Evolutionary conservation across 2,329 filamentous ascomycete species (phyloP).

Genomic region (Septoria petroselini): DNA sequence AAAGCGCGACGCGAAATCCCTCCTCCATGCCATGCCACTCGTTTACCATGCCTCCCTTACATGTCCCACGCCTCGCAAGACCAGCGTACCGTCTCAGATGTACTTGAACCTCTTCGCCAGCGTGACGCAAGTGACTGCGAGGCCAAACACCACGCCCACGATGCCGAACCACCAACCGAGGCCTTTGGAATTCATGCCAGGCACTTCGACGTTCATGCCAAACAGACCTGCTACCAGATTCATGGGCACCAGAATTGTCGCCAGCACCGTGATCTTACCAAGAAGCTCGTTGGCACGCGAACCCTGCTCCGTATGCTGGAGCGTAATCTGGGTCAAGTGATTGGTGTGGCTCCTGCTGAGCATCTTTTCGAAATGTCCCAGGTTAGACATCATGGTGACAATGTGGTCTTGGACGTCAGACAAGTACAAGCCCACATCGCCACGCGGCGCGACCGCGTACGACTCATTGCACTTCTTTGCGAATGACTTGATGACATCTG

Average conservation of each 20-base stretch:
- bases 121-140: slow-evolving; percentile 42
- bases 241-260: slow-evolving; percentile 91
- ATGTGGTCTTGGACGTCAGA: slow-evolving; percentile 99
- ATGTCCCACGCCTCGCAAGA: too few relatives aligned
- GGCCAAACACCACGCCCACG: slow-evolving; percentile 52
- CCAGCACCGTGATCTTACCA: slow-evolving; percentile 91
- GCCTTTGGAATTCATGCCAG: slow-evolving; percentile 52
- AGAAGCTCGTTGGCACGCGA: slow-evolving; percentile 85
- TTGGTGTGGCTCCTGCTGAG: slow-evolving; percentile 90
- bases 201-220: slow-evolving; percentile 81
- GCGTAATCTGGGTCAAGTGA: slow-evolving; percentile 89
- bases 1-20: too few relatives aligned
- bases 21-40: too few relatives aligned
- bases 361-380: slow-evolving; percentile 97
- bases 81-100: slow-evolving; percentile 32
- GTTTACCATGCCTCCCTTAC: too few relatives aligned
- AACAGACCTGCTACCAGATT: slow-evolving; percentile 87
- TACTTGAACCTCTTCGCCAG: slow-evolving; percentile 46
- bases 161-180: slow-evolving; percentile 61
- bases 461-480: slow-evolving; percentile 98
- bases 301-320: slow-evolving; percentile 84
- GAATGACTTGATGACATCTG: slow-evolving; percentile 96
- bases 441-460: slow-evolving; percentile 89
- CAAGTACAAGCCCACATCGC: slow-evolving; percentile 94
- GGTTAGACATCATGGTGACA: slow-evolving; percentile 96